A percentile compares a stretch with the other conserved stretches of the same genome.
Conservation (phyloP, 768 basidiomycete species). For the Hericium coralloides region DNA sequence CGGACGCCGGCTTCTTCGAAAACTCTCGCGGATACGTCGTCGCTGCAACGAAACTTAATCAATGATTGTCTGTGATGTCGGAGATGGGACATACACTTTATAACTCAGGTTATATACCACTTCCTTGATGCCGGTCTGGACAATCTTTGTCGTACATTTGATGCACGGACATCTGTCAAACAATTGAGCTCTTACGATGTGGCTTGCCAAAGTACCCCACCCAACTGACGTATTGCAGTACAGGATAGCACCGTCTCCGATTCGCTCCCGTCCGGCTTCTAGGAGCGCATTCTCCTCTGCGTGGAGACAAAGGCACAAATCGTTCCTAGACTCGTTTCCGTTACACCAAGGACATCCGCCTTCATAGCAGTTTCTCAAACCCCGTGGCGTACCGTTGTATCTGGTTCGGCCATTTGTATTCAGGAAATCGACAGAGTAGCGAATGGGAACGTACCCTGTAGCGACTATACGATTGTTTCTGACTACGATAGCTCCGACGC, state of each 20-base stretch:
- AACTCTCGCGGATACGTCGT: constrained; percentile 71
- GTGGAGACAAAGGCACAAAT: constrained; percentile 90
- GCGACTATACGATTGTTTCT: constrained; percentile 72
- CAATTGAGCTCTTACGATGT: constrained; percentile 1
- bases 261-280: constrained; percentile 86
- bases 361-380: constrained; percentile 81
- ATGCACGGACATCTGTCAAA: constrained; percentile 85
- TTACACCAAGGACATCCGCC: constrained; percentile 87
- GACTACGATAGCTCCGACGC: constrained; percentile 92
- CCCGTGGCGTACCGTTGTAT: constrained; percentile 95
- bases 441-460: constrained; percentile 48
- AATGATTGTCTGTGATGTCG: background rate
- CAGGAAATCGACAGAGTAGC: background rate
- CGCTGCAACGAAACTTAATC: constrained; percentile 34
- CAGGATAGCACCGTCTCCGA: constrained; percentile 74
- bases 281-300: constrained; percentile 97
- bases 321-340: constrained; percentile 39
- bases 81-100: constrained; percentile 63
- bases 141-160: constrained; percentile 95
- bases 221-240: constrained; percentile 95
- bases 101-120: constrained; percentile 95
- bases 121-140: constrained; percentile 84
- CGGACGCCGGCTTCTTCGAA: constrained; percentile 79
- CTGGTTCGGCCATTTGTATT: constrained; percentile 26
- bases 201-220: background rate